Conservation (phyloP, 2,329 filamentous ascomycete species). For the Hymenotorrendiella dingleyae region DNA sequence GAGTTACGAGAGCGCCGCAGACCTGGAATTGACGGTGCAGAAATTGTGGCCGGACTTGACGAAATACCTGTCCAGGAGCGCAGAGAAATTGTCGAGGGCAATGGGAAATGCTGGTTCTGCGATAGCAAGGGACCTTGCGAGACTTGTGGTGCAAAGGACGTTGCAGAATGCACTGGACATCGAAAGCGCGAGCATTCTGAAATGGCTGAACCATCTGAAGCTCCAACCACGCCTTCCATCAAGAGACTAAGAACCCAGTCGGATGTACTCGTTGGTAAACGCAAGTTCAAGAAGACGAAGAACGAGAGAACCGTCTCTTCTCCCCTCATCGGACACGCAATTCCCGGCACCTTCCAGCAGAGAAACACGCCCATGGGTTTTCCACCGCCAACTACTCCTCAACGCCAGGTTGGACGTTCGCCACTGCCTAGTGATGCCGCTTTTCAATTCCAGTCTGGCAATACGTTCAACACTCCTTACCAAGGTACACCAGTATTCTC, state of each 20-base stretch:
- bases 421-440: not conserved
- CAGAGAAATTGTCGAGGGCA: slow-evolving; percentile 10
- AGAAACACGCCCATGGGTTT: no score
- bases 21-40: slow-evolving; percentile 23
- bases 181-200: no score
- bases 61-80: slow-evolving; percentile 11
- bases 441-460: not conserved
- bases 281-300: not conserved
- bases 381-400: not conserved
- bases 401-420: no score
- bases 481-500: not conserved
- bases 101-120: slow-evolving; percentile 21
- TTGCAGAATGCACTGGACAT: not conserved
- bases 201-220: not conserved
- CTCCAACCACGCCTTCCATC: not conserved
- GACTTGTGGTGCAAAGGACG: slow-evolving; percentile 11
- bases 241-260: not conserved
- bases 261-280: not conserved
- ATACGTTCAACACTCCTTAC: not conserved
- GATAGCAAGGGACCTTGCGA: slow-evolving; percentile 12
- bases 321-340: no score
- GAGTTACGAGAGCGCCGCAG: slow-evolving; percentile 16
- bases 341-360: no score
- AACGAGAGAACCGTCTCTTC: no score
- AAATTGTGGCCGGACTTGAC: slow-evolving; percentile 17